Percentiles rank a stretch among this genome's conserved stretches.
These are phyloP conservation scores for Chalciporus sp. DNA, from an alignment of 1,284 basidiomycete species.

Conservation along the genomic window DNA sequence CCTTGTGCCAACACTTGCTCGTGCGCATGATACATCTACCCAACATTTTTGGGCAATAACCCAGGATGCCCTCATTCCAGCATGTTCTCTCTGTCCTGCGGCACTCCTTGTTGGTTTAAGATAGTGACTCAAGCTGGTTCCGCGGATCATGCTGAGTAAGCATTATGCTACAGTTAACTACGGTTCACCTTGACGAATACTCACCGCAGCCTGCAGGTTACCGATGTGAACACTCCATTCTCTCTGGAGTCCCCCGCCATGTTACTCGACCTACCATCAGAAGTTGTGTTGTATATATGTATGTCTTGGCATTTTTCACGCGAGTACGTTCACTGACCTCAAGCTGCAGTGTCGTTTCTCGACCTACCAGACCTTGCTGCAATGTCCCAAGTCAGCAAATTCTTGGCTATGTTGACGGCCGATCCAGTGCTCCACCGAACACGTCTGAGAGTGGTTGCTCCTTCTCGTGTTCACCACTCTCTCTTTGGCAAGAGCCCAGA, in stretches of 20 bases:
- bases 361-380: slow-evolving; percentile 68
- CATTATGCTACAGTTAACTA: not conserved
- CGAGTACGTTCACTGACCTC: slow-evolving; percentile 2
- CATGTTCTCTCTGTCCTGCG: no score
- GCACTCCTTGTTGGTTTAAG: no score
- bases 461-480: slow-evolving; percentile 65
- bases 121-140: slow-evolving; percentile 1
- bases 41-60: no score
- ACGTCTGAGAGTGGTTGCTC: slow-evolving; percentile 60
- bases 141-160: slow-evolving; percentile 22
- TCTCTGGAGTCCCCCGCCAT: slow-evolving; percentile 9
- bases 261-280: slow-evolving; percentile 48
- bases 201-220: not conserved
- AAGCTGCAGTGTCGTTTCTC: slow-evolving; percentile 60
- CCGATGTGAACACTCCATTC: not conserved
- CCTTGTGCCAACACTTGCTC: no score
- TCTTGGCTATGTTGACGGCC: slow-evolving; percentile 49
- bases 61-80: no score
- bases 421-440: slow-evolving; percentile 65
- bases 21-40: no score
- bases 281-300: slow-evolving; percentile 63
- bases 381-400: slow-evolving; percentile 48
- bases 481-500: slow-evolving; percentile 57
- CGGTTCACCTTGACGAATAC: no score
- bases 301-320: slow-evolving; percentile 22